Conservation (phyloP, 257 asterid genomes). For the Avicennia marina region DNA sequence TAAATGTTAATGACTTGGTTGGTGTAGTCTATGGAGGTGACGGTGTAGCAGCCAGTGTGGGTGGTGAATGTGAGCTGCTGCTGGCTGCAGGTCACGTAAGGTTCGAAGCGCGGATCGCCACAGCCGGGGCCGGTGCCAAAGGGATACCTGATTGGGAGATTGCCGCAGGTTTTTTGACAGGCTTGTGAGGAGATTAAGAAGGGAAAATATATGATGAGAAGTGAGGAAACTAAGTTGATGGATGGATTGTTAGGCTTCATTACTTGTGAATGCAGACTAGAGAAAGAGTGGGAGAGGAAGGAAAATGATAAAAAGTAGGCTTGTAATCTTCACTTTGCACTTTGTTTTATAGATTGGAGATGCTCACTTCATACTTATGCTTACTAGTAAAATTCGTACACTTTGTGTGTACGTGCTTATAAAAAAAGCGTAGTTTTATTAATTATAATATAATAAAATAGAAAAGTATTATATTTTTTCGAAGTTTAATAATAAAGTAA, state of each 20-base stretch:
- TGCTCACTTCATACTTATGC: no score
- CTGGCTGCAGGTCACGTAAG: conserved; percentile 50
- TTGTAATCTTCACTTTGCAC: neutral
- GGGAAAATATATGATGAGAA: conserved; percentile 34
- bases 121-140: conserved; percentile 79
- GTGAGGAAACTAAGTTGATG: conserved; percentile 12
- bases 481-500: no score
- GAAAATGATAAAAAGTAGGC: conserved; percentile 10
- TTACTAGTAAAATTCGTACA: no score
- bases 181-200: conserved; percentile 38
- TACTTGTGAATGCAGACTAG: conserved; percentile 2
- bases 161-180: conserved; percentile 64
- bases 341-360: neutral
- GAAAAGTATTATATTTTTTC: no score
- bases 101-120: conserved; percentile 69
- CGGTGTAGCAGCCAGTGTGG: conserved; percentile 61
- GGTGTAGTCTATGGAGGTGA: conserved; percentile 72
- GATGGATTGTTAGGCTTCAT: conserved; percentile 25
- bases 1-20: conserved; percentile 49
- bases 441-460: no score
- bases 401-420: no score
- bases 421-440: neutral
- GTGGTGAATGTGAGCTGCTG: conserved; percentile 58
- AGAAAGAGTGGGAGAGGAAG: conserved; percentile 9
- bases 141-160: conserved; percentile 57